Conservation (phyloP, 2,329 filamentous ascomycete species). For the Metarhizium rileyi region DNA sequence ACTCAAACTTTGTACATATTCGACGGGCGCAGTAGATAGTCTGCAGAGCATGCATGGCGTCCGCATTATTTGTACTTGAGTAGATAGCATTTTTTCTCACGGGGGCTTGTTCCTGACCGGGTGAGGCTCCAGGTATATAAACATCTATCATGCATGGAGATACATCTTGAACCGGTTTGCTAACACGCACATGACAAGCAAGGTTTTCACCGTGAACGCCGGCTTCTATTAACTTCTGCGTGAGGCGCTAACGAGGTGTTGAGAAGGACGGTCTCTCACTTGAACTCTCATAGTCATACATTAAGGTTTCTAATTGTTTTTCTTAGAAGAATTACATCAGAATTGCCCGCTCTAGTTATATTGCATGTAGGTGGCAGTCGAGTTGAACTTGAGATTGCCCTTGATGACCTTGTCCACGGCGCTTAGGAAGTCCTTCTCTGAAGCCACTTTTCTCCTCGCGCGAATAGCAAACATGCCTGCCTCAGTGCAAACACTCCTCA, state of each 20-base stretch:
- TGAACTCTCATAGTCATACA: slow-evolving; percentile 23
- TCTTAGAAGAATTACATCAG: slow-evolving; percentile 17
- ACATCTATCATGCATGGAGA: not conserved
- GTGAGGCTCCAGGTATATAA: not conserved
- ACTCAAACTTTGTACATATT: not conserved
- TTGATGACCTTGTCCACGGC: slow-evolving; percentile 99
- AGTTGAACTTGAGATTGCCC: slow-evolving; percentile 99
- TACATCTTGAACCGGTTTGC: not conserved
- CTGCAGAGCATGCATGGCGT: not conserved
- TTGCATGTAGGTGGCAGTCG: slow-evolving; percentile 94
- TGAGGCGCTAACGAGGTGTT: slow-evolving; percentile 14
- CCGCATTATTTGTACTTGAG: not conserved
- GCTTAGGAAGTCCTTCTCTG: slow-evolving; percentile 96
- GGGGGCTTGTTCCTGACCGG: too few species aligned
- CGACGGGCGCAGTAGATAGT: not conserved
- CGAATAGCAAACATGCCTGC: slow-evolving; percentile 98
- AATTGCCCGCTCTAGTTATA: slow-evolving; percentile 64
- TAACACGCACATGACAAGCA: not conserved
- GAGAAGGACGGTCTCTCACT: slow-evolving; percentile 14
- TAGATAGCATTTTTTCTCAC: not conserved
- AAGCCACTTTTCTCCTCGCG: slow-evolving; percentile 89
- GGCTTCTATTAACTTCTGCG: slow-evolving; percentile 7
- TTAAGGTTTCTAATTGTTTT: slow-evolving; percentile 9
- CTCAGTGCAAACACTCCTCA: slow-evolving; percentile 94
- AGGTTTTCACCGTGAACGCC: slow-evolving; percentile 3